Evolutionary conservation across 2,329 filamentous ascomycete genomes (phyloP).

Genomic region (Dendryphion nanum): DNA sequence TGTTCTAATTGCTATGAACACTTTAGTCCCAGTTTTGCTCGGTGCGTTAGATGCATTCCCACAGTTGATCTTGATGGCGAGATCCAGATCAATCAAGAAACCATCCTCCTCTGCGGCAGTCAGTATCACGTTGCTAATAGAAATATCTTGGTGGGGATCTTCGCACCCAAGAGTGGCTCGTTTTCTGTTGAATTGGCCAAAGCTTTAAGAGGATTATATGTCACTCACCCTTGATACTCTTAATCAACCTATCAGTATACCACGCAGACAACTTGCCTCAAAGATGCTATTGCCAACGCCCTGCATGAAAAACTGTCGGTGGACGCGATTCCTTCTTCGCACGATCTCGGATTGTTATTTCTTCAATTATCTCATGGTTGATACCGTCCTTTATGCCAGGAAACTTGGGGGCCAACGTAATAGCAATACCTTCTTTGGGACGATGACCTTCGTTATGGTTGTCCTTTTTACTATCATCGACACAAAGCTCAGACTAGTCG

Average conservation of each 20-base stretch:
- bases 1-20: constrained; percentile 49
- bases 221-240: constrained; percentile 36
- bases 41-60: constrained; percentile 39
- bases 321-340: constrained; percentile 44
- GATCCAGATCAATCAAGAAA: constrained; percentile 44
- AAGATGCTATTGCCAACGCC: constrained; percentile 45
- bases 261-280: constrained; percentile 37
- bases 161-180: neutral
- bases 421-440: too few relatives aligned
- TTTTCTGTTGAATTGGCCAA: neutral
- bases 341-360: too few relatives aligned
- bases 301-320: constrained; percentile 41
- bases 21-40: constrained; percentile 45
- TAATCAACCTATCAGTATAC: constrained; percentile 38
- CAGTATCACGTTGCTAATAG: constrained; percentile 48
- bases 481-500: too few relatives aligned
- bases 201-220: constrained; percentile 14
- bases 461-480: too few relatives aligned
- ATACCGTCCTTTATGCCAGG: too few relatives aligned
- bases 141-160: constrained; percentile 45
- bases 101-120: constrained; percentile 43
- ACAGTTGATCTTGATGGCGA: constrained; percentile 33
- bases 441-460: too few relatives aligned
- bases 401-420: too few relatives aligned
- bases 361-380: too few relatives aligned